Percentiles rank a stretch among this genome's conserved stretches.
Evolutionary conservation across 2,329 filamentous ascomycete species (phyloP).

Genomic region (Tolypocladium guangdongense): DNA sequence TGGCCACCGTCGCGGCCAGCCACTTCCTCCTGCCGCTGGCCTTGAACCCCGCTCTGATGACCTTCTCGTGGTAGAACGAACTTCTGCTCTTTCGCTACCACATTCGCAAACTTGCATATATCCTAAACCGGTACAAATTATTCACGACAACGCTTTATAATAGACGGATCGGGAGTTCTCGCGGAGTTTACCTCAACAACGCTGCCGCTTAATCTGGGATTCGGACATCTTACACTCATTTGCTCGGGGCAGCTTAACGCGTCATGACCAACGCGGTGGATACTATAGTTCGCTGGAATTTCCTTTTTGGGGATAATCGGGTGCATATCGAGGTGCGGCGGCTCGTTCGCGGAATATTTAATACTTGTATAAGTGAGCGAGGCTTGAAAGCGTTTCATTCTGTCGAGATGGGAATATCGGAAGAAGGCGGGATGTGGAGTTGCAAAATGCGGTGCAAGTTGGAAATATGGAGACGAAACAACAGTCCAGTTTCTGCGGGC

Average conservation of each 20-base stretch:
- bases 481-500: not conserved
- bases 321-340: not conserved
- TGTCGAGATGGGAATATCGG: not conserved
- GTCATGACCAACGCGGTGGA: not conserved
- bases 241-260: not conserved
- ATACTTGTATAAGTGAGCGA: not conserved
- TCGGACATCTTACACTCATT: not conserved
- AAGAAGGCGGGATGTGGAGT: not conserved
- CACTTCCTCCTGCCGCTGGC: slow-evolving; percentile 64
- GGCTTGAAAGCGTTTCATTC: not conserved
- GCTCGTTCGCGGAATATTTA: not conserved
- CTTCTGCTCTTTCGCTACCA: not conserved
- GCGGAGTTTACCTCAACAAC: not conserved
- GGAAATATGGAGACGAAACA: not conserved
- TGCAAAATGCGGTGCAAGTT: not conserved
- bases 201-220: not conserved
- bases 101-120: not conserved
- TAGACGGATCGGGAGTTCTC: slow-evolving; percentile 4
- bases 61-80: slow-evolving; percentile 56
- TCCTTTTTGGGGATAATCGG: not conserved
- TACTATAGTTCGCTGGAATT: not conserved
- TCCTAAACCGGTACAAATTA: not conserved
- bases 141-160: not conserved
- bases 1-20: slow-evolving; percentile 58
- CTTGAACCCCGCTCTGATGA: slow-evolving; percentile 71